phyloP scores from a whole-genome alignment of 345 rosid genomes.

The Abelmoschus esculentus region DNA sequence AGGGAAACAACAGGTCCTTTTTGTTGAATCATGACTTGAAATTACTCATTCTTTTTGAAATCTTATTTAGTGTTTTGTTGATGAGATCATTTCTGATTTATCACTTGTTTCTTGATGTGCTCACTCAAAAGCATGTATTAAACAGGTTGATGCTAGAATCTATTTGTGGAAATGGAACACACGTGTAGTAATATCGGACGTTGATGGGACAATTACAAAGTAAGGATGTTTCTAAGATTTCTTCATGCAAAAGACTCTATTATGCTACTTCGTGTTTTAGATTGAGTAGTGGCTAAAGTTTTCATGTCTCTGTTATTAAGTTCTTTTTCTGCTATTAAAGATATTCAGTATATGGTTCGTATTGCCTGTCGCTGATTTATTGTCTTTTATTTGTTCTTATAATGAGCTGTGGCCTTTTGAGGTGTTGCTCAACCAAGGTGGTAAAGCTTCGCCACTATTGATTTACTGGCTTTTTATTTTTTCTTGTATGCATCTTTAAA shows the following conservation, averaged over 20 bases:
- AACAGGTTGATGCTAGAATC: conserved; percentile 88
- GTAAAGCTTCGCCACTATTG: neutral
- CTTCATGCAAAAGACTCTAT: neutral
- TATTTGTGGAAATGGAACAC: conserved; percentile 96
- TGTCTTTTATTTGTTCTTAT: no score
- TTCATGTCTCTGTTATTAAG: neutral
- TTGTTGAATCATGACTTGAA: conserved; percentile 7
- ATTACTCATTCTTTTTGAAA: conserved; percentile 12
- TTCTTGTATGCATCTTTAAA: neutral
- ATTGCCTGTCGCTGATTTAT: no score
- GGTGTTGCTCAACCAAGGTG: neutral
- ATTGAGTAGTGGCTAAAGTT: neutral
- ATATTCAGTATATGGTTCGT: neutral
- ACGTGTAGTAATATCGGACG: conserved; percentile 88
- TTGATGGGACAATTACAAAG: conserved; percentile 98
- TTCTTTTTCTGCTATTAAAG: neutral
- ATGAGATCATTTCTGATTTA: conserved; percentile 9
- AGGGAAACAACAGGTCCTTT: conserved; percentile 75
- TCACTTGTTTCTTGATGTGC: conserved; percentile 2
- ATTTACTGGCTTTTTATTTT: neutral
- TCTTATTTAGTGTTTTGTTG: neutral
- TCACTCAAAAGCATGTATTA: conserved; percentile 7
- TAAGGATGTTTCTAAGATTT: conserved; percentile 19
- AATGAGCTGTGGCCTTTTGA: neutral
- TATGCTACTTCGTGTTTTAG: neutral